phyloP scores from a whole-genome alignment of 495 filamentous ascomycete species.

The Halenospora varia region DNA sequence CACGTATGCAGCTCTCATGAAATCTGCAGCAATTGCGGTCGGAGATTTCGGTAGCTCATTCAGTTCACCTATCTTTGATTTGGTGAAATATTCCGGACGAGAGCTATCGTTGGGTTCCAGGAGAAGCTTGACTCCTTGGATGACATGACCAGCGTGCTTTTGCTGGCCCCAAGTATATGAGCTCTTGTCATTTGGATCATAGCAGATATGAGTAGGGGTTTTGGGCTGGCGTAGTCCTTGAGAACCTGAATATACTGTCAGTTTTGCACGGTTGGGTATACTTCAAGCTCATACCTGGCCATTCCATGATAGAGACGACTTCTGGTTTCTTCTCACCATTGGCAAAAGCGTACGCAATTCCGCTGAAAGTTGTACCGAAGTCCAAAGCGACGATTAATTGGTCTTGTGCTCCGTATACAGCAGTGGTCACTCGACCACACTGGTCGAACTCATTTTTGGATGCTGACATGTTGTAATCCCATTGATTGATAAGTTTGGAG shows the following conservation, averaged over 20 bases:
- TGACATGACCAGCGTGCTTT: not conserved
- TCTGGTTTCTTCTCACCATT: slow-evolving; percentile 11
- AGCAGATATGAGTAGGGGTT: slow-evolving; percentile 19
- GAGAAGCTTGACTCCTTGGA: slow-evolving; percentile 29
- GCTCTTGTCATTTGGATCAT: not conserved
- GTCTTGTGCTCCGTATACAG: slow-evolving; percentile 3
- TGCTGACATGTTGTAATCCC: too few species aligned
- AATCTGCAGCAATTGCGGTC: slow-evolving; percentile 21
- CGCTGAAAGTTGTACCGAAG: slow-evolving; percentile 27
- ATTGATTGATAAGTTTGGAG: too few species aligned
- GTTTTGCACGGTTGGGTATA: not conserved
- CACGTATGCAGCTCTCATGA: slow-evolving; percentile 12
- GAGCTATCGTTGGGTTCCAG: slow-evolving; percentile 29
- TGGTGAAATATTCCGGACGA: slow-evolving; percentile 21
- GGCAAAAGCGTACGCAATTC: slow-evolving; percentile 24
- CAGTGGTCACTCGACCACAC: not conserved
- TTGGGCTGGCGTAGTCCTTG: slow-evolving; percentile 14
- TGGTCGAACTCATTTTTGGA: not conserved
- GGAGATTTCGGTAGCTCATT: slow-evolving; percentile 25
- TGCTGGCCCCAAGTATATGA: slow-evolving; percentile 18
- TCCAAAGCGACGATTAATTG: slow-evolving; percentile 24
- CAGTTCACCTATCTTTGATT: slow-evolving; percentile 11
- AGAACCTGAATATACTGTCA: too few species aligned
- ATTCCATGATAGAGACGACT: slow-evolving; percentile 7
- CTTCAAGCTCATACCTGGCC: slow-evolving; percentile 1